Base-by-base conservation (phyloP, 768 basidiomycete species). In the Austroboletus eburneus region DNA sequence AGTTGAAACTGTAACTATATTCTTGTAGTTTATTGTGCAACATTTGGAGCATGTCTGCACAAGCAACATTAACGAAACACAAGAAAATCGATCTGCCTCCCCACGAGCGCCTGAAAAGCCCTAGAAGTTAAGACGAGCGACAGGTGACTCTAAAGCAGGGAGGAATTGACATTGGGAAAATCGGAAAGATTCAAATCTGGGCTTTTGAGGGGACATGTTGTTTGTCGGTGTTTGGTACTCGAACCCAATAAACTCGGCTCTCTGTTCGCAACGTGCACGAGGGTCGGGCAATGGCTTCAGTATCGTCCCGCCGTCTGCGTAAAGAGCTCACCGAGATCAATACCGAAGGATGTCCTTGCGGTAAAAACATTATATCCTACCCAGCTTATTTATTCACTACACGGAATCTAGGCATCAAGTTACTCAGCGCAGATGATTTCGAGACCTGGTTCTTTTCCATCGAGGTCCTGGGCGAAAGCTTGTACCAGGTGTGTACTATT, bases 381-480 rank as follows among this genome's bases (percentile, higher is more conserved):
- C 3, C 33, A 12, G 17, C 33, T n/a, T 36, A 34, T 42, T 30
- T 14, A 33, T 35, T 55, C 20, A 49, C 50, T n/a, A 16, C 24
- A 14, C 13, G 43, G 27, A 32, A 25, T 17, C 0, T 58, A 87
- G 89, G 91, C 30, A 89, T 92, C 56, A 77, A 70, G 46, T 74
- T 92, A 21, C 57, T 87, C 34, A 74, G 76, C 43, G 87, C 89
- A 4, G 86, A 91, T 43, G 82, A 91, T 68, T 83, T 91, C 56
- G 67, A 76, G 52, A 82, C 75, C 23, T 93, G 91, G 91, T 65
- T 73, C 57, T 81, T 93, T 59, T 76, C 82, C 3, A 80, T 93
- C 59, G 81, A 89, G 63, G 85, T 92, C 43, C 77, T 91, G 72
- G 91, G 91, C 20, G 86, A 93, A 45, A 86, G 83, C 35, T 62